Evolutionary conservation across 345 rosid genomes (phyloP), one percentile per base, ranked within the genome.

Genomic region (Erucastrum elatum): DNA sequence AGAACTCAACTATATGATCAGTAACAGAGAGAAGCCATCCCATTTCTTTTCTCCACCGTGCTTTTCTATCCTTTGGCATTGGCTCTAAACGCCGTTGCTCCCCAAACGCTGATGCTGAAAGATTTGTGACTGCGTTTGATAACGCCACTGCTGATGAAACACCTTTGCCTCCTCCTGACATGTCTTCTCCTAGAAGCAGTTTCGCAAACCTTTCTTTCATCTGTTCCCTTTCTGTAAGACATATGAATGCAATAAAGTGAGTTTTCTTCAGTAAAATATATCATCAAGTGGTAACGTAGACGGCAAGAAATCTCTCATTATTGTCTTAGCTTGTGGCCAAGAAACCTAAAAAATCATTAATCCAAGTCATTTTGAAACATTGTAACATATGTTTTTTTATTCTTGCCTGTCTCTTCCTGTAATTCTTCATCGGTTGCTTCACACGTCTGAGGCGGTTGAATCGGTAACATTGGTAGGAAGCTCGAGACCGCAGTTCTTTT

Each of bases 91-190:
- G 84, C 8, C 75, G 44, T 66, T 78, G 86, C 12, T 85, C 86
- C 15, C 88, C 88, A 74, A 85, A 85, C 33, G 79, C 84, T 70
- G 88, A 83, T 61, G 83, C 86, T 81, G 88, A 79, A 69, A 85
- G 88, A 64, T 85, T 81, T 69, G 88, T 83, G 63, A 85, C 74
- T 63, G 88, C 86, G 73, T 85, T 85, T 44, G 95, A 90, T 71
- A 90, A 68, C 26, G 95, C 95, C 63, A 90, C 77, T 56, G 95
- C 95, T 11, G 95, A 90, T 2, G 93, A 86, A 62, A 90, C 91
- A 25, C 95, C 95, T 79, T 87, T 84, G 4, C 93, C 90, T 72
- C 93, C 91, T 11, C 95, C 91, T 51, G 93, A 88, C 91, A 90
- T 88, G 69, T 90, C 95, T 81, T 89, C 93, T n/a, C 95, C 95